Base-by-base conservation (phyloP, 192 early-diverging fungal species). In the Ambispora gerdemannii region DNA sequence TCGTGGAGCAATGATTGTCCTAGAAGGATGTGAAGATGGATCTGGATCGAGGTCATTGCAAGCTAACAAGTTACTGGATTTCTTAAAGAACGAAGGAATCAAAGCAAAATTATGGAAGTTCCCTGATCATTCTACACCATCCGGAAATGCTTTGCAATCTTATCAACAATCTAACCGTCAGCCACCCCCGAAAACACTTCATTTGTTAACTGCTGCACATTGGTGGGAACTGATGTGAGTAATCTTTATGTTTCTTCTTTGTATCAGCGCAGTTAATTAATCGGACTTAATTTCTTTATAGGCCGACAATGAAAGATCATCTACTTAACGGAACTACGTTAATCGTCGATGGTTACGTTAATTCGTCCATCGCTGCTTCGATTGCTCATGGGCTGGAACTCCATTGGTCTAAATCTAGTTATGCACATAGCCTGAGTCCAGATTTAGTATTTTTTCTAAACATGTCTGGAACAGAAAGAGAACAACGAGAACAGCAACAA, bases 151-250 rank as follows among this genome's bases (percentile, higher is more conserved):
- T 27, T 32, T 70, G 17, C 58, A 58, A 60, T 4, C 36, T 2
- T 60, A 70, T 60, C 55, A 49, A 47, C 22, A 49, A 60, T 56
- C 6, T 60, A 49, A 60, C 60, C 25, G 36, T 47, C 68, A 70
- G 49, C 43, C 56, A 60, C 36, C 35, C 32, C 68, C 56, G 19
- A 70, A 60, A 28, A 60, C 56, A 35, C 36, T 70, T 38, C 68
- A 70, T 70, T 70, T 70, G 33, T 51, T 70, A 19, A 31, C 49
- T 50, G 33, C 68, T 11, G 52, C 68, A 4, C 68, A 70, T 59
- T 70, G 68, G 68, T 70, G 68, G 68, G 68, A 70, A 47, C 15
- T 70, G 49, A 60, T 70, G 65, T 67, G 51, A 10, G 65, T 67
- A 11, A 50, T 51, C 34, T 13, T 33, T 20, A 51, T 51, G 1